These are phyloP conservation scores for Leccinum aurantiacum DNA, from an alignment of 768 basidiomycete genomes.

Conservation along the genomic window DNA sequence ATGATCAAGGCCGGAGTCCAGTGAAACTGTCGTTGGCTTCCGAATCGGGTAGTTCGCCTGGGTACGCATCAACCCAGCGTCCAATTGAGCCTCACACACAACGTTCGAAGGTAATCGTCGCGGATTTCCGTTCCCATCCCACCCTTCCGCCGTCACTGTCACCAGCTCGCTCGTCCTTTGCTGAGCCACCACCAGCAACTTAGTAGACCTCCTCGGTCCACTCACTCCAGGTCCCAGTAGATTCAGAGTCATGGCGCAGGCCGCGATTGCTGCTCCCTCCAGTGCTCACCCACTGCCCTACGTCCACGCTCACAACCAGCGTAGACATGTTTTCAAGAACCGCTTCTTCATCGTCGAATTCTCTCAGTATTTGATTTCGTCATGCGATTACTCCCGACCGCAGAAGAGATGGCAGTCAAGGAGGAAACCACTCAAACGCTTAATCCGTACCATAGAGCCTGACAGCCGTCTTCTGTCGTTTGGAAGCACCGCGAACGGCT, in stretches of 20 bases:
- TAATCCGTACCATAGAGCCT: constrained; percentile 94
- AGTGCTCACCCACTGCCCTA: constrained; percentile 26
- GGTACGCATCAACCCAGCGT: constrained; percentile 16
- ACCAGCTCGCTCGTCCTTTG: constrained; percentile 8
- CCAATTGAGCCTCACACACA: constrained; percentile 18
- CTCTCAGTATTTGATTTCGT: constrained; percentile 93
- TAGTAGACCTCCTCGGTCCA: not conserved
- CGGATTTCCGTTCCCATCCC: constrained; percentile 22
- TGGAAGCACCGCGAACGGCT: constrained; percentile 95
- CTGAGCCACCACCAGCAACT: constrained; percentile 6
- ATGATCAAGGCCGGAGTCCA: no score
- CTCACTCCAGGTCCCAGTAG: constrained; percentile 1
- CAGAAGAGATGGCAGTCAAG: constrained; percentile 90
- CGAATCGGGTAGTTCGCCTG: constrained; percentile 28
- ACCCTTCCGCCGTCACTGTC: constrained; percentile 11
- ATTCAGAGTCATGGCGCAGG: constrained; percentile 29
- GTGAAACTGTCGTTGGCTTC: constrained; percentile 17
- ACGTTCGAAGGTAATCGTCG: constrained; percentile 26
- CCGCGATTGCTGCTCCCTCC: constrained; percentile 21
- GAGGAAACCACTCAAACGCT: constrained; percentile 91
- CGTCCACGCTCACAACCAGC: constrained; percentile 36
- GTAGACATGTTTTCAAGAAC: constrained; percentile 46
- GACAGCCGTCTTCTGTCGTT: constrained; percentile 89
- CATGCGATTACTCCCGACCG: constrained; percentile 84
- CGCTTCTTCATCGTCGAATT: constrained; percentile 72